Base-by-base conservation (phyloP, 257 asterid genomes). In the Galeopsis tetrahit region DNA sequence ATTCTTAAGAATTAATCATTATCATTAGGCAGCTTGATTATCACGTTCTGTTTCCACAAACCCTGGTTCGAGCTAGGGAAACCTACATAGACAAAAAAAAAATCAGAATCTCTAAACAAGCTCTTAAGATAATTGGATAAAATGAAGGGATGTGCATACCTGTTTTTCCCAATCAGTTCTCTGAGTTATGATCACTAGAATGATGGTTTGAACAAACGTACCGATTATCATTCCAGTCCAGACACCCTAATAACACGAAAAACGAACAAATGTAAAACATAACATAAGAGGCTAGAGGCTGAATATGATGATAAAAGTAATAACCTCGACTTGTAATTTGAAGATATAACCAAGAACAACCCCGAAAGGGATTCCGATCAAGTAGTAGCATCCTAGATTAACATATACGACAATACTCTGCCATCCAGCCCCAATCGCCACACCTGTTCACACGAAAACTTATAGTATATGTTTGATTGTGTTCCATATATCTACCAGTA, bases 141-240 rank as follows among this genome's bases (percentile, higher is more conserved):
- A 14, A 43, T 10, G 32, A 9, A 68, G n/a, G 33, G 4, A 31
- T 39, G n/a, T 67, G 1, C 1, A 0, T 48, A 86, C 92, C 92
- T 86, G 89, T 56, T 75, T 74, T 28, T 89, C 88, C 96, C 96
- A 89, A 34, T 89, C 86, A 3, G 88, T 89, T 80, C 63, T 82
- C 52, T 14, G 46, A 52, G 92, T 82, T 48, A 86, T 70, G 35
- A 80, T 59, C 49, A 79, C 2, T 5, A 89, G 77, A 21, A 81
- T 74, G 46, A 85, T 66, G 0, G 96, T 85, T 55, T 89, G 96
- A 39, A 85, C 56, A 42, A 86, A 46, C 8, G 85, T 82, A 15
- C 92, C 92, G 28, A 83, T 2, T 39, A 88, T 10, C 92, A 89
- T 89, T 58, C 96, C 92, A 15, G 85, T 77, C 96, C 96, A 89